phyloP scores from a whole-genome alignment of 1,284 basidiomycete species.

The Volvariella volvacea region DNA sequence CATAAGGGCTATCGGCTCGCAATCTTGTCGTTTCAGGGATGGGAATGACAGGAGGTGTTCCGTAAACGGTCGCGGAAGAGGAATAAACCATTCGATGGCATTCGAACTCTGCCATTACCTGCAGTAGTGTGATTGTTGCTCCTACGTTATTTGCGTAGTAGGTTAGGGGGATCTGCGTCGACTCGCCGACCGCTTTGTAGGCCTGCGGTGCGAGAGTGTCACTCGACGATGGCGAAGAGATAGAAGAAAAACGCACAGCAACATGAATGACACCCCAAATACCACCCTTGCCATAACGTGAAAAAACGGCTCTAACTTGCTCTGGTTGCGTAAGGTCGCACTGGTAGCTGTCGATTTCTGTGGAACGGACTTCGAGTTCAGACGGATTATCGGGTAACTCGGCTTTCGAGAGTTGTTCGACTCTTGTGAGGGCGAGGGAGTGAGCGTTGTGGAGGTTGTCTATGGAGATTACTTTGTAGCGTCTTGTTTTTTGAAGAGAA shows the following conservation, averaged over 20 bases:
- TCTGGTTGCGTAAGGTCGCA: conserved; percentile 73
- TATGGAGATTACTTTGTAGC: conserved; percentile 88
- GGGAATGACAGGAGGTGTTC: conserved; percentile 86
- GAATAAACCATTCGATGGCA: conserved; percentile 92
- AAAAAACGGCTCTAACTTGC: conserved; percentile 73
- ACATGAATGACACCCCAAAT: conserved; percentile 98
- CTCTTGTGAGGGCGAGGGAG: conserved; percentile 64
- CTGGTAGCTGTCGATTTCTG: conserved; percentile 62
- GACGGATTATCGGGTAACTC: conserved; percentile 60
- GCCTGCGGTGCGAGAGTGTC: conserved; percentile 44
- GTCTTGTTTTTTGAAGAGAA: conserved; percentile 77
- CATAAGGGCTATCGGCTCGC: conserved; percentile 90
- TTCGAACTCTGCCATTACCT: conserved; percentile 82
- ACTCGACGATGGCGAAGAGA: too few species aligned
- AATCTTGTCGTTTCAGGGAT: conserved; percentile 92
- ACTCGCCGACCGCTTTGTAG: conserved; percentile 97
- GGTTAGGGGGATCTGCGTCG: conserved; percentile 87
- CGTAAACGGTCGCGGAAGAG: conserved; percentile 98
- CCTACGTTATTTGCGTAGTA: conserved; percentile 92
- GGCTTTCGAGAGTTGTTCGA: conserved; percentile 73
- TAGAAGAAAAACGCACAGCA: conserved; percentile 45
- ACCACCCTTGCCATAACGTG: conserved; percentile 82
- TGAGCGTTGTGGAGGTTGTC: conserved; percentile 93
- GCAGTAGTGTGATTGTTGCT: conserved; percentile 77
- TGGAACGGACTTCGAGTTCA: conserved; percentile 56